Percentiles rank a stretch among this genome's conserved stretches.
These are phyloP conservation scores for Parachaetomium inaequale DNA, from an alignment of 495 filamentous ascomycete genomes.

Conservation along the genomic window DNA sequence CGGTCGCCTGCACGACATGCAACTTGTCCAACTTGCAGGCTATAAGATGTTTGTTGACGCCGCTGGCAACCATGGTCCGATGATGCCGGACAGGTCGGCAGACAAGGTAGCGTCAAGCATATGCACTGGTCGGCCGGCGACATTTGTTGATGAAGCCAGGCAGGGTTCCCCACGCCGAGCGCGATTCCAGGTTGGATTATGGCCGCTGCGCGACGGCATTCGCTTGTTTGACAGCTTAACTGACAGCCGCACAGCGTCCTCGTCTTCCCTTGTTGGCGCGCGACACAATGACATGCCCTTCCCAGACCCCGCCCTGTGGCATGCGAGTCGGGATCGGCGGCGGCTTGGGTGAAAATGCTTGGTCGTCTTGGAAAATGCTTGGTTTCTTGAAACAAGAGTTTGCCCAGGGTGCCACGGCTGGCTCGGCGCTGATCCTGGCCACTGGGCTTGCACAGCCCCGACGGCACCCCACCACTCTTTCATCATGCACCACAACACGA, in stretches of 20 bases:
- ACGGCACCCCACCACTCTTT: background rate
- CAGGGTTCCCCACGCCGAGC: background rate
- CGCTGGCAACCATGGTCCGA: too few species aligned
- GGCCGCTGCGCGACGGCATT: background rate
- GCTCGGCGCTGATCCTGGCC: background rate
- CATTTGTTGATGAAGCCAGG: background rate
- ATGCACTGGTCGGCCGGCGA: too few species aligned
- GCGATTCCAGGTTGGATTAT: background rate
- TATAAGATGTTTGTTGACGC: too few species aligned
- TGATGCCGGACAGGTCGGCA: too few species aligned
- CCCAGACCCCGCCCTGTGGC: constrained; percentile 1
- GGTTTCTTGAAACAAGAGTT: constrained; percentile 23
- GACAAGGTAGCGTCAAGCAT: too few species aligned
- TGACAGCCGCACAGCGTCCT: background rate
- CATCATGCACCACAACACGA: background rate
- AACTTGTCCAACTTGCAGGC: too few species aligned
- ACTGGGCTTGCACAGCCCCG: constrained; percentile 1
- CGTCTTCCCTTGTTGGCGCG: background rate
- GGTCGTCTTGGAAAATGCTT: constrained; percentile 15
- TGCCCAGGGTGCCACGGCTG: constrained; percentile 4
- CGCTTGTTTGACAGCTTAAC: too few species aligned
- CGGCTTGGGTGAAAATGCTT: constrained; percentile 16
- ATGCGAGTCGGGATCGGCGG: background rate
- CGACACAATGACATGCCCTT: background rate
- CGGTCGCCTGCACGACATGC: too few species aligned